Evolutionary conservation across 1,284 basidiomycete species (phyloP), one percentile per base, ranked within the genome.

Genomic region (Cerioporus squamosus): DNA sequence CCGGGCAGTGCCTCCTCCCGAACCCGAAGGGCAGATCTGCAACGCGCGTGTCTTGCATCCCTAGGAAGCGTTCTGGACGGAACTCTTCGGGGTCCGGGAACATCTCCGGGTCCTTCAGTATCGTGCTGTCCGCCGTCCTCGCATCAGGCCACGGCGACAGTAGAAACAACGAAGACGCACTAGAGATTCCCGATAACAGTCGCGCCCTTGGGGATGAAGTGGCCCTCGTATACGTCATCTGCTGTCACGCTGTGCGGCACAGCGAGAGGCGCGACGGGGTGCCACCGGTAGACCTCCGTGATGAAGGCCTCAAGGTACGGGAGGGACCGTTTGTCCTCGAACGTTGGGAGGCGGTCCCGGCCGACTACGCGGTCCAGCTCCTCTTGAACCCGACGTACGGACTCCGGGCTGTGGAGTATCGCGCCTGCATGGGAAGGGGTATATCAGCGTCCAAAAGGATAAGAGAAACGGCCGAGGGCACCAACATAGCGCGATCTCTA

Each of bases 61-160:
- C 22, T 6, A 75, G 51, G 65, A 78, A 81, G 5, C 79, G 75
- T 55, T 80, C 78, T 0, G 80, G 79, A 2, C 45, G 61, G 66
- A 82, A 82, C 10, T 45, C 59, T 5, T 77, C 70, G 5, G 79
- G 75, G 2, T 75, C 64, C 44, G 68, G 60, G 60, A 71, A 71
- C 53, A 69, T 61, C 8, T 57, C 65, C 24, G 77, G 75, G 61
- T 81, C 77, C 29, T 74, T 74, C 72, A 78, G 74, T 23, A 81
- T 80, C 1, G 74, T 75, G 61, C 79, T 82, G 49, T 15, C 15
- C 14, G 36, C 44, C 49, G 38, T 42, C 14, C 24, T 43, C 39
- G 15, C 17, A 3, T 22, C 23, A n/a, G 17, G 33, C 1, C 4
- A n/a, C 22, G 33, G 23, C 20, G 7, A 18, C 12, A 36, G 26